These are phyloP conservation scores for Cyclotella choctawhatcheeana DNA, from an alignment of 108 stramenopile genomes.

Conservation along the genomic window DNA sequence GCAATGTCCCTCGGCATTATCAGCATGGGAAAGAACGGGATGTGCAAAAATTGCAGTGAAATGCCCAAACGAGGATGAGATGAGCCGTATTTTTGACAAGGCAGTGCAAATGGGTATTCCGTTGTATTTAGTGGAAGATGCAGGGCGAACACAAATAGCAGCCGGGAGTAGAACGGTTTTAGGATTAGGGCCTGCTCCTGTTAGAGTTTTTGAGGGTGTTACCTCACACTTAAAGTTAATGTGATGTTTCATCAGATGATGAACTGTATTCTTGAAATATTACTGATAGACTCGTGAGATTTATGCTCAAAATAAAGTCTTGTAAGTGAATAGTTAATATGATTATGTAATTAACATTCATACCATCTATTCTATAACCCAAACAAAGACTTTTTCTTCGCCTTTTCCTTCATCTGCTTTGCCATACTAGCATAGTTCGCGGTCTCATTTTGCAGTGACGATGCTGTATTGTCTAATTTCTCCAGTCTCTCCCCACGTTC, in stretches of 20 bases:
- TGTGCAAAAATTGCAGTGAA: conserved; percentile 94
- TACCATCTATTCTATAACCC: background rate
- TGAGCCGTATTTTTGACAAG: conserved; percentile 69
- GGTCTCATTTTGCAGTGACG: conserved; percentile 37
- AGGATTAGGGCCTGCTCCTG: conserved; percentile 89
- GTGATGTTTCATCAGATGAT: conserved; percentile 54
- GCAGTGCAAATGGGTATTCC: conserved; percentile 76
- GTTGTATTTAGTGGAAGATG: conserved; percentile 89
- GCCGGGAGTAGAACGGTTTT: conserved; percentile 91
- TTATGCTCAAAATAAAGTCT: too few species aligned
- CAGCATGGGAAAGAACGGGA: conserved; percentile 86
- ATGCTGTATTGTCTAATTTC: conserved; percentile 25
- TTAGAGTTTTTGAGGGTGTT: conserved; percentile 80
- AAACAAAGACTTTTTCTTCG: conserved; percentile 25
- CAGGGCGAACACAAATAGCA: conserved; percentile 94
- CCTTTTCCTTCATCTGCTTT: conserved; percentile 48
- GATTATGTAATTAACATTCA: background rate
- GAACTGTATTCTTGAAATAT: background rate
- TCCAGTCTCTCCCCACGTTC: conserved; percentile 46
- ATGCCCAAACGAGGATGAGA: conserved; percentile 83
- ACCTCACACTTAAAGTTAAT: conserved; percentile 90
- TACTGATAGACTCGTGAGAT: too few species aligned
- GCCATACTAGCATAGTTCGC: conserved; percentile 38
- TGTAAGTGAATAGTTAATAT: too few species aligned
- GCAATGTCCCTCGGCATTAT: conserved; percentile 70